Conservation (phyloP, 495 filamentous ascomycete genomes). For the Glarea lozoyensis region DNA sequence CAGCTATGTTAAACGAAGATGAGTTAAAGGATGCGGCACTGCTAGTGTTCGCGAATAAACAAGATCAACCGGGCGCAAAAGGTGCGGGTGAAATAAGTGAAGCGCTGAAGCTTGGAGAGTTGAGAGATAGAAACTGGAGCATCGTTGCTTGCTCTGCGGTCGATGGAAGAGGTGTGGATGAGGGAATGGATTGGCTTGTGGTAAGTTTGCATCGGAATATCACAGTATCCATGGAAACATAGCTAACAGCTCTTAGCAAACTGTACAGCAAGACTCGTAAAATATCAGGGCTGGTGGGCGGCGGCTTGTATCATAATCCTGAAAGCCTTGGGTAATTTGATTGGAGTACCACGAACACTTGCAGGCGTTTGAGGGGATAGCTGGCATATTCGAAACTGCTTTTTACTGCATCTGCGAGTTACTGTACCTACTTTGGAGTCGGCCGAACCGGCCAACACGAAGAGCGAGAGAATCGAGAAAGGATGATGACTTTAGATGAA, state of each 20-base stretch:
- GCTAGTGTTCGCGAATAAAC: constrained; percentile 97
- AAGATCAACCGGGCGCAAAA: constrained; percentile 95
- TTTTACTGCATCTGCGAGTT: too few relatives aligned
- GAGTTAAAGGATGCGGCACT: constrained; percentile 88
- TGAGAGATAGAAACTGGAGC: constrained; percentile 97
- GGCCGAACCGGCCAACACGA: too few relatives aligned
- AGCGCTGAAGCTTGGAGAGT: constrained; percentile 76
- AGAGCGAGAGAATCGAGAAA: too few relatives aligned
- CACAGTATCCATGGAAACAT: not conserved
- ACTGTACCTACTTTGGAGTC: too few relatives aligned
- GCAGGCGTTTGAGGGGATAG: not conserved
- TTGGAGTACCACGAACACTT: constrained; percentile 1
- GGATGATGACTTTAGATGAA: too few relatives aligned
- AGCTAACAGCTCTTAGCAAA: constrained; percentile 9
- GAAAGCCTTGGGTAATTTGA: constrained; percentile 4
- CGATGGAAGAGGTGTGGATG: constrained; percentile 84
- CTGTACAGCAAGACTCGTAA: constrained; percentile 23
- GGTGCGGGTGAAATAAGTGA: constrained; percentile 95
- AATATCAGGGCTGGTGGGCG: not conserved
- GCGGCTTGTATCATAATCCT: constrained; percentile 15
- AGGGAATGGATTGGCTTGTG: constrained; percentile 99
- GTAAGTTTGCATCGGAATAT: constrained; percentile 44
- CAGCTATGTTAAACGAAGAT: constrained; percentile 94
- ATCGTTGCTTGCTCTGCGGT: constrained; percentile 96
- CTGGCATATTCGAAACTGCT: too few relatives aligned